Evolutionary conservation across 495 filamentous ascomycete genomes (phyloP), one percentile per base, ranked within the genome.

Genomic region (Alectoria sarmentosa): DNA sequence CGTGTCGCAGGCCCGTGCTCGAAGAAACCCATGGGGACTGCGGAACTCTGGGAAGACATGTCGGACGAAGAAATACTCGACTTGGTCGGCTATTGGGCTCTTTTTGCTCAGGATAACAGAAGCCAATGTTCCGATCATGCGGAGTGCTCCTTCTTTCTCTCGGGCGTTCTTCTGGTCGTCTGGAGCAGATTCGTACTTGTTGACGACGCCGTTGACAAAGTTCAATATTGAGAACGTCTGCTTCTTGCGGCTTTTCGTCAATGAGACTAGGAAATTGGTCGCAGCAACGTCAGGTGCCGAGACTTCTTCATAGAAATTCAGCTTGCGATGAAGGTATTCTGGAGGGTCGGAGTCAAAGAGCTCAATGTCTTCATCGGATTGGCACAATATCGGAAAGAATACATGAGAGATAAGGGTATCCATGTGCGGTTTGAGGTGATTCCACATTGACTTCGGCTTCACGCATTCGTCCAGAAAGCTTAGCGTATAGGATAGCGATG

Each of bases 21-120:
- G 87, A 58, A 98, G 86, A 79, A 91, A 98, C 28, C 95, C 95
- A 70, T 96, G 89, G 23, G 87, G 84, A 74, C 90, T 96, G 65
- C 90, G 85, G 80, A 98, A 98, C 71, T 98, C 95, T 14, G 94
- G 94, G 79, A 98, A 98, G 64, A 98, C 94, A 68, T 97, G 94
- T 60, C 94, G 89, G 61, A 98, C 92, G 66, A 98, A 90, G 82
- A 98, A 98, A 72, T 94, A 96, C 76, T 98, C 94, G n/a, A 97
- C 93, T 77, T 97, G 91, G 69, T 95, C 88, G 44, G 94, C 94
- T 69, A 98, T 96, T 15, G 94, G 94, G 73, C 91, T 96, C 80
- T 96, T 96, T 81, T 98, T 98, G 59, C 90, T 91, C 39, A 98
- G 82, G 56, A 98, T 96, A 30, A 98, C 93, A 17, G 90, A 88